Percentiles rank a stretch among this genome's conserved stretches.
These are phyloP conservation scores for Schrenkiella parvula DNA, from an alignment of 345 rosid species.

Conservation along the genomic window DNA sequence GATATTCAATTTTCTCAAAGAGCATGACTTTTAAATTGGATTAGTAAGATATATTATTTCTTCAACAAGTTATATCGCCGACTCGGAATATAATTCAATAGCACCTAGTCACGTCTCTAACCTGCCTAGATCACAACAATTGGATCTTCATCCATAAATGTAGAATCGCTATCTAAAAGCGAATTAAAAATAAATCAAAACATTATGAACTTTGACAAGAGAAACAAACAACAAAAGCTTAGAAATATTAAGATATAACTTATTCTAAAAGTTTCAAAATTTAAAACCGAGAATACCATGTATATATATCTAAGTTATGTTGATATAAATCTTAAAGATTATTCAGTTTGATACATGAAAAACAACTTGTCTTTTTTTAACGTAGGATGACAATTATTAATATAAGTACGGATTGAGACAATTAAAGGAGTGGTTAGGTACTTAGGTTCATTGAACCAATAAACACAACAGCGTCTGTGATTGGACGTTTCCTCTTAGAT, in stretches of 20 bases:
- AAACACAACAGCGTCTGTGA: not conserved
- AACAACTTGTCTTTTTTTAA: not conserved
- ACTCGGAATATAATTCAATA: not conserved
- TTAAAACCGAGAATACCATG: not conserved
- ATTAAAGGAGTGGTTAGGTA: not conserved
- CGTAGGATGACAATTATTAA: not conserved
- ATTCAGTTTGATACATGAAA: not conserved
- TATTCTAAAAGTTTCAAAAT: not conserved
- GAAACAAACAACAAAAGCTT: not conserved
- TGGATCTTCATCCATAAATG: not conserved
- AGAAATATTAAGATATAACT: not conserved
- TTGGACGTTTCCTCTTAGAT: not conserved
- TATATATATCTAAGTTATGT: not conserved
- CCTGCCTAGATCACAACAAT: not conserved
- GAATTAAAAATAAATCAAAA: not conserved
- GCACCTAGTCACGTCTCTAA: not conserved
- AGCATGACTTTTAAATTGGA: not conserved
- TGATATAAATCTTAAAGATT: not conserved
- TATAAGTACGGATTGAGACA: not conserved
- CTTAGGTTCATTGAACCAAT: not conserved
- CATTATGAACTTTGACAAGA: not conserved
- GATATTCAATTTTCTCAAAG: not conserved
- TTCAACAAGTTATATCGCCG: not conserved
- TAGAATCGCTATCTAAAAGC: not conserved
- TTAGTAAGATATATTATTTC: not conserved